Evolutionary conservation across 2,329 filamentous ascomycete species (phyloP).

Genomic region (Ceratocystis alfenasii): DNA sequence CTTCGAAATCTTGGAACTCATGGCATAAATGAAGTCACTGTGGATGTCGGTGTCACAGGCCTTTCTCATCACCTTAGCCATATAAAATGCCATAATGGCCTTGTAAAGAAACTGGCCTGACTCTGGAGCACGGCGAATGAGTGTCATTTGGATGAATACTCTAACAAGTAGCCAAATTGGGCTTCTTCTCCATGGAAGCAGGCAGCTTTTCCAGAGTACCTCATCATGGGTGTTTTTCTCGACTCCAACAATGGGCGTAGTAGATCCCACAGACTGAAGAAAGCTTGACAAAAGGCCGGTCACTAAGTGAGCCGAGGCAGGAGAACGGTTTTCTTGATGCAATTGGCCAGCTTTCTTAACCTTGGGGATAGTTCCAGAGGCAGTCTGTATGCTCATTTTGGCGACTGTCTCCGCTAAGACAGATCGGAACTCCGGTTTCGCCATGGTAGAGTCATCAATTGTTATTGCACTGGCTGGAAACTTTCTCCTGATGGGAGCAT

Average conservation of each 20-base stretch:
- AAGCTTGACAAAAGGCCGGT: conserved; percentile 37
- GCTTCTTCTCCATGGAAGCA: conserved; percentile 39
- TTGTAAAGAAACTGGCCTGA: conserved; percentile 34
- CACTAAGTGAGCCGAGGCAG: conserved; percentile 38
- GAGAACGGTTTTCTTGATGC: conserved; percentile 37
- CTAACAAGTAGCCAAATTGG: conserved; percentile 45
- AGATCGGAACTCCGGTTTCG: conserved; percentile 23
- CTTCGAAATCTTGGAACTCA: conserved; percentile 36
- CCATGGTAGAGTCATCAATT: conserved; percentile 21
- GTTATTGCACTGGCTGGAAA: conserved; percentile 27
- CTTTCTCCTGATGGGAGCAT: conserved; percentile 27
- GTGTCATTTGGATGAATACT: conserved; percentile 35
- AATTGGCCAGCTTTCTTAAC: conserved; percentile 31
- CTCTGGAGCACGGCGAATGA: neutral
- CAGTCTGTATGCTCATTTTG: conserved; percentile 27
- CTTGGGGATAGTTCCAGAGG: conserved; percentile 22
- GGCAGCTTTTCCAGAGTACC: conserved; percentile 32
- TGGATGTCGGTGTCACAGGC: conserved; percentile 22
- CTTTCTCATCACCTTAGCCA: conserved; percentile 30
- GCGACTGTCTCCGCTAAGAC: conserved; percentile 20
- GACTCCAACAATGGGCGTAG: conserved; percentile 28
- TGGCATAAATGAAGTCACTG: conserved; percentile 30
- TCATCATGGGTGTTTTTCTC: conserved; percentile 45
- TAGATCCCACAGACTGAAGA: conserved; percentile 31
- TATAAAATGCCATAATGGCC: conserved; percentile 37